Conservation (phyloP, 2,329 filamentous ascomycete genomes). For the Canariomyces notabilis region DNA sequence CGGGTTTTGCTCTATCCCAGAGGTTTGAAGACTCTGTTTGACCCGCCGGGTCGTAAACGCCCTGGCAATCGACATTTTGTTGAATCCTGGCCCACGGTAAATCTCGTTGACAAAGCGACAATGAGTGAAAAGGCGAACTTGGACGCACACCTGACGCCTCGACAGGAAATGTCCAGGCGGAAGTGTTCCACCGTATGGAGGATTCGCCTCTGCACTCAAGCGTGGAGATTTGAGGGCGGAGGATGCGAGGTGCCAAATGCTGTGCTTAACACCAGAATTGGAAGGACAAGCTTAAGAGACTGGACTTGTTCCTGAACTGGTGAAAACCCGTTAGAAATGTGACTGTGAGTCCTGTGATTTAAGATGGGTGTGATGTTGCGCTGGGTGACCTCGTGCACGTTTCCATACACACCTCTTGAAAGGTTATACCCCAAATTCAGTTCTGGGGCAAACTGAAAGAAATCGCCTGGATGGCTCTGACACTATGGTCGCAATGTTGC, state of each 20-base stretch:
- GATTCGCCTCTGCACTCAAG: too few species aligned
- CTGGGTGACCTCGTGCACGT: conserved; percentile 4
- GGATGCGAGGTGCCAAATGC: not conserved
- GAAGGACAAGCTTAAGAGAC: not conserved
- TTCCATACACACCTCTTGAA: conserved; percentile 11
- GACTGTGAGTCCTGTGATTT: conserved; percentile 13
- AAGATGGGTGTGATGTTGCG: conserved; percentile 19
- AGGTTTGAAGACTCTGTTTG: conserved; percentile 49
- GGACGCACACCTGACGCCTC: not conserved
- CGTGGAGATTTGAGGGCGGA: not conserved
- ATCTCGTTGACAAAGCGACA: not conserved
- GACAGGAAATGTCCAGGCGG: too few species aligned
- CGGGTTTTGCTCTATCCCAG: conserved; percentile 36
- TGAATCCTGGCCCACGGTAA: not conserved
- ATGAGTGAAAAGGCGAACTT: not conserved
- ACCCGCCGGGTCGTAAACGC: conserved; percentile 67
- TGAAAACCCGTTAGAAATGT: not conserved
- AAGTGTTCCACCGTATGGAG: too few species aligned
- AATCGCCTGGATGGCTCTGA: not conserved
- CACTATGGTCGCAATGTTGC: not conserved
- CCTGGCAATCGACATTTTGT: conserved; percentile 48
- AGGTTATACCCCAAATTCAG: too few species aligned
- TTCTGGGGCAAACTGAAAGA: not conserved
- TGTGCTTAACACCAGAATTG: too few species aligned
- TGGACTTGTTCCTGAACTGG: not conserved